These are phyloP conservation scores for Dillenia suffruticosa DNA, from an alignment of 164 flowering plant genomes.

Conservation along the genomic window DNA sequence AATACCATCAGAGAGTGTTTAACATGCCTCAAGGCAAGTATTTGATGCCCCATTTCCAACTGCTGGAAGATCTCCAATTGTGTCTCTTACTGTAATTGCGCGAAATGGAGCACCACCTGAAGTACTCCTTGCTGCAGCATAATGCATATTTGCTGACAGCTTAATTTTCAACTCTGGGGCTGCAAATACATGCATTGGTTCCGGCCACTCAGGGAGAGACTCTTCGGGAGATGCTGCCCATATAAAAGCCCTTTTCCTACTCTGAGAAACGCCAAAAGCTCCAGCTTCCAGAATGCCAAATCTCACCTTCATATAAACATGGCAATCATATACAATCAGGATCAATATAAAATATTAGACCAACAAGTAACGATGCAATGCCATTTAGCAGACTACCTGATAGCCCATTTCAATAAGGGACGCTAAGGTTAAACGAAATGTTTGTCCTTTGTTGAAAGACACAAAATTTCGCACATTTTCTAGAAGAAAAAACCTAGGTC, in stretches of 20 bases:
- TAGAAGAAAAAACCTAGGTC: conserved; percentile 79
- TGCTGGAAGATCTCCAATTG: conserved; percentile 88
- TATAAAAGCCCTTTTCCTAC: conserved; percentile 87
- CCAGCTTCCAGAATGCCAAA: conserved; percentile 98
- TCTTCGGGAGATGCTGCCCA: conserved; percentile 98
- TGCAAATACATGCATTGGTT: conserved; percentile 92
- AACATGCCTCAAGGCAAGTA: conserved; percentile 41
- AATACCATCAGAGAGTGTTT: no score
- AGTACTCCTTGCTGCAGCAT: conserved; percentile 85
- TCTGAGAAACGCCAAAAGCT: conserved; percentile 88
- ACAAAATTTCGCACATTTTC: conserved; percentile 94
- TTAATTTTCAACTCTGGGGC: conserved; percentile 73
- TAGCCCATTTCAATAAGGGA: conserved; percentile 98
- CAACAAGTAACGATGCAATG: neutral
- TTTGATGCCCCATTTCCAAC: conserved; percentile 76
- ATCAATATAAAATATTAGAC: neutral
- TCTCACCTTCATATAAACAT: conserved; percentile 50
- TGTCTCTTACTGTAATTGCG: conserved; percentile 81
- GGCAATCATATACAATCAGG: neutral
- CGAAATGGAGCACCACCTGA: conserved; percentile 88
- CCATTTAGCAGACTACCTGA: conserved; percentile 51
- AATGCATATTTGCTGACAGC: conserved; percentile 44
- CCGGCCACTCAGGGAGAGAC: conserved; percentile 92
- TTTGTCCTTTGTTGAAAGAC: conserved; percentile 93
- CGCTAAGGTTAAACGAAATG: conserved; percentile 80